Conservation (phyloP, 192 early-diverging fungal species). For the Jimgerdemannia lactiflua region DNA sequence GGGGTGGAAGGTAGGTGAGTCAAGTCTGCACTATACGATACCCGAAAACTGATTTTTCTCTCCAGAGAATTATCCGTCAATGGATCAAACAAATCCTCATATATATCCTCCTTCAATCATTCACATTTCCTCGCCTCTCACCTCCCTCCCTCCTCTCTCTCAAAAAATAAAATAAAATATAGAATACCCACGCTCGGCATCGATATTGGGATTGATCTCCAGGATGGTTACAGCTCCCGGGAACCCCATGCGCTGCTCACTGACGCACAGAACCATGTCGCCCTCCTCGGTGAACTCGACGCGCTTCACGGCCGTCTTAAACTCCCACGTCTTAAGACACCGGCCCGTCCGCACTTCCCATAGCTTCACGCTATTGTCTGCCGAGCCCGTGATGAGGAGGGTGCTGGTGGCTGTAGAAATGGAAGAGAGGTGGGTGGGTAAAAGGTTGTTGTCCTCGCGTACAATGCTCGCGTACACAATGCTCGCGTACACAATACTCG, state of each 20-base stretch:
- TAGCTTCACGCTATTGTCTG: constrained; percentile 87
- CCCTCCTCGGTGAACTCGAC: constrained; percentile 93
- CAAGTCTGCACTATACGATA: too few species aligned
- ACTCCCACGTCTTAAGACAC: constrained; percentile 89
- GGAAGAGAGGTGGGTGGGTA: background rate
- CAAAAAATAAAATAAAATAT: constrained; percentile 1
- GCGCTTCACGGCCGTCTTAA: constrained; percentile 85
- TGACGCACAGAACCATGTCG: constrained; percentile 83
- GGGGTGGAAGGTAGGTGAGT: too few species aligned
- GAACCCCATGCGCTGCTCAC: constrained; percentile 96
- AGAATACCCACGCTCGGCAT: constrained; percentile 51
- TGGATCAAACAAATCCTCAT: too few species aligned
- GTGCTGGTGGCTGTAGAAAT: constrained; percentile 57
- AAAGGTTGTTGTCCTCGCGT: too few species aligned
- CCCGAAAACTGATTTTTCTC: too few species aligned
- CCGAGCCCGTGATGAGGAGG: constrained; percentile 82
- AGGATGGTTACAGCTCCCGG: constrained; percentile 84
- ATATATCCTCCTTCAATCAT: too few species aligned
- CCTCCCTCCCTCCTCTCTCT: too few species aligned
- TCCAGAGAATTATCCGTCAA: too few species aligned
- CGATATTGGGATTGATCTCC: constrained; percentile 58
- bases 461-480: too few species aligned
- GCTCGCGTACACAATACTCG: too few species aligned
- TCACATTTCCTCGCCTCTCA: too few species aligned
- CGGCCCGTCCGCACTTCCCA: constrained; percentile 93